A percentile compares a stretch with the other conserved stretches of the same genome.
phyloP scores from a whole-genome alignment of 495 filamentous ascomycete genomes.

The Hypoxylon cercidicola region DNA sequence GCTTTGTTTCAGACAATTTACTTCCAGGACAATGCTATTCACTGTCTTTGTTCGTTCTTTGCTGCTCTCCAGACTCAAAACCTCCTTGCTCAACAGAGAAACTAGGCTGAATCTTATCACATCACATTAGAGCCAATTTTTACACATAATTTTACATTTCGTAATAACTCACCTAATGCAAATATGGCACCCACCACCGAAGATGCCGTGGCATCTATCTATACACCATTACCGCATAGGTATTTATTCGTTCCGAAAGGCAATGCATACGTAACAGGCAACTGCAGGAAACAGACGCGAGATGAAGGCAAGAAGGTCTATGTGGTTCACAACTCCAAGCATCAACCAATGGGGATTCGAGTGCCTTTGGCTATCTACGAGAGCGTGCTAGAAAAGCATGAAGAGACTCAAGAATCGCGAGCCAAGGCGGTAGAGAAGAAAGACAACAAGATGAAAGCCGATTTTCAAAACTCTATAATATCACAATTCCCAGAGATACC shows the following conservation, averaged over 20 bases:
- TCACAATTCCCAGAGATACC: conserved; percentile 48
- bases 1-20: too few species aligned
- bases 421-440: conserved; percentile 39
- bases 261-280: conserved; percentile 49
- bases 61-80: neutral
- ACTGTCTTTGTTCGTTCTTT: neutral
- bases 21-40: neutral
- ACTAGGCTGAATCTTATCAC: neutral
- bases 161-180: neutral
- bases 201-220: conserved; percentile 32
- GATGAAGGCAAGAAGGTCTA: conserved; percentile 44
- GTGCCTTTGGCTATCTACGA: conserved; percentile 48
- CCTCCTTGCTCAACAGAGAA: neutral
- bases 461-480: conserved; percentile 41
- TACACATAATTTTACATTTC: neutral
- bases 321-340: conserved; percentile 42
- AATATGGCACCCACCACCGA: conserved; percentile 12
- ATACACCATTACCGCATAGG: conserved; percentile 41
- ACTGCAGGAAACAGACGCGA: conserved; percentile 52
- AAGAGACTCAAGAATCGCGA: conserved; percentile 43
- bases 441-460: conserved; percentile 41
- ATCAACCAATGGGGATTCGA: conserved; percentile 47
- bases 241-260: conserved; percentile 54
- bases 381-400: conserved; percentile 37
- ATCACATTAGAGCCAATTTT: neutral